These are phyloP conservation scores for Acacia melanoxylon DNA, from an alignment of 306 rosid genomes.

Conservation along the genomic window DNA sequence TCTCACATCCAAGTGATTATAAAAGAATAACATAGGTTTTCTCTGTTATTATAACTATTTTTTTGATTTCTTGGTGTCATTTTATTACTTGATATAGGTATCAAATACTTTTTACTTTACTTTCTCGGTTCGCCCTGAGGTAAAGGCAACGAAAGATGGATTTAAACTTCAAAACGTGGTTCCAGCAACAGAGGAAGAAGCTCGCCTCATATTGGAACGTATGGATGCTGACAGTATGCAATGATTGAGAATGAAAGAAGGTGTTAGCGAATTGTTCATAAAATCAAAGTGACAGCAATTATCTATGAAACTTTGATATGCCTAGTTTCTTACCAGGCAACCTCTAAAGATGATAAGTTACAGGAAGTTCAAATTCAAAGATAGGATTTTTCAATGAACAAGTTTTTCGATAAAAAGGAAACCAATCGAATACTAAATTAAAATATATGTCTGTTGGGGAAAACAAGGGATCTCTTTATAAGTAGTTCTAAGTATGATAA, in stretches of 20 bases:
- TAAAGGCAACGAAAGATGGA: constrained; percentile 60
- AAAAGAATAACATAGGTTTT: constrained; percentile 13
- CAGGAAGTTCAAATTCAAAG: constrained; percentile 12
- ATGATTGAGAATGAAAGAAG: constrained; percentile 1
- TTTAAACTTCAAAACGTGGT: constrained; percentile 69
- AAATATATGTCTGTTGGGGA: neutral
- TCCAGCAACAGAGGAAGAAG: constrained; percentile 98
- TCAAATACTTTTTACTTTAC: constrained; percentile 84
- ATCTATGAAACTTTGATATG: constrained; percentile 11
- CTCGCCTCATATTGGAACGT: constrained; percentile 71
- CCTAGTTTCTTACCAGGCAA: neutral
- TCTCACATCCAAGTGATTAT: neutral
- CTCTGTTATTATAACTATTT: neutral
- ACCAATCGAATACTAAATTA: neutral
- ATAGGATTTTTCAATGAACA: neutral
- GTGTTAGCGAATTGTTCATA: constrained; percentile 25
- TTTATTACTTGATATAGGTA: constrained; percentile 43
- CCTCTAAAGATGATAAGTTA: neutral
- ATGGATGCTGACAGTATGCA: constrained; percentile 74
- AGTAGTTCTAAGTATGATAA: constrained; percentile 13
- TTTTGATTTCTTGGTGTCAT: neutral
- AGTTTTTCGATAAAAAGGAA: neutral
- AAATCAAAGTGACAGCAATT: constrained; percentile 26
- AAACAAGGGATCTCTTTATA: neutral
- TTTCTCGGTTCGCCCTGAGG: constrained; percentile 86